Base-by-base conservation (phyloP, 1,284 basidiomycete genomes). In the Fistulina hepatica region DNA sequence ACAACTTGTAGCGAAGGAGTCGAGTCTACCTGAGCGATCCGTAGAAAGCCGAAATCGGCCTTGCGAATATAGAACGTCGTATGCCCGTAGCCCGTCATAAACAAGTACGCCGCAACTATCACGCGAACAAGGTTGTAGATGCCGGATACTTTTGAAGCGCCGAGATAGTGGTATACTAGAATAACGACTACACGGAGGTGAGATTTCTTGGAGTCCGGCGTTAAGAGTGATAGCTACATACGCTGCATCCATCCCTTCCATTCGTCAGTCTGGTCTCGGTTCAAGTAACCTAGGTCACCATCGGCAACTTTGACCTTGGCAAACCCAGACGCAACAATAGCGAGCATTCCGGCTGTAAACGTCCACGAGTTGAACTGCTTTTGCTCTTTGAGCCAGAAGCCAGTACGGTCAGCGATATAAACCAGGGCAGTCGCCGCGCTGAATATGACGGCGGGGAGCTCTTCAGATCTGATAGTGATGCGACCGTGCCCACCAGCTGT, bases 181-280 rank as follows among this genome's bases (percentile, higher is more conserved):
- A 93, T 89, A 3, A 72, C 76, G 48, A 92, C 85, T 89, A 36
- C 6, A n/a, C n/a, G n/a, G n/a, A 21, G 24, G 25, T 30, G 11
- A 33, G 15, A 26, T 25, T 21, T 17, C 31, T 41, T 21, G 7
- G 17, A 37, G 16, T 15, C 17, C 25, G 20, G 21, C 21, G 25
- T 33, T 40, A 16, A 31, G 41, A 32, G 22, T 23, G 44, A 36
- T 20, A 23, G 25, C 20, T 1, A 63, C 79, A 42, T 53, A 88
- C 85, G 69, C 63, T 93, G 89, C 89, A 94, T 94, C 89, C 89
- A 93, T 1, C 89, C 89, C 57, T 93, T 93, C 86, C 86, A 91
- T 59, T 94, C 89, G 50, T 94, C 88, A 1, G 88, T 92, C 57
- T 93, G 86, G 37, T 91, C 85, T 37, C 89, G 69, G 51, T 90